Evolutionary conservation across 495 filamentous ascomycete species (phyloP), one percentile per base, ranked within the genome.

Genomic region (Hypoxylon trugodes): DNA sequence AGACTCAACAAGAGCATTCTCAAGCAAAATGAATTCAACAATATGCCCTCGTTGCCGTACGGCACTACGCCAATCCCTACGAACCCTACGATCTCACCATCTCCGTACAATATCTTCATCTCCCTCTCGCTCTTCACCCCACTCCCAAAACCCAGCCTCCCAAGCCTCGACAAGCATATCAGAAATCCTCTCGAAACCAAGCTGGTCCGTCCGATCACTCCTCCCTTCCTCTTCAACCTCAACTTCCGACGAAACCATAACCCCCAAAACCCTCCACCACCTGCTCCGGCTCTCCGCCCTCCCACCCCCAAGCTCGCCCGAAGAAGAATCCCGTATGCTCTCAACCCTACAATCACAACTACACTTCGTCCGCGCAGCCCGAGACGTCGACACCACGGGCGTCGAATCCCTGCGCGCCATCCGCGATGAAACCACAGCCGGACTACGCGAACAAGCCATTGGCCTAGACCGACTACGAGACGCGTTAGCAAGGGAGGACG

Each of bases 251-350:
- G 70, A 55, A 67, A 74, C 47, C 12, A 80, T 86, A 64, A 79
- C 79, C 1, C 60, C 75, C 1, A 3, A 67, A 12, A 78, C 76
- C 69, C 83, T 98, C 1, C 85, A 85, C 59, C 95, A 97, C 75
- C 88, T 99, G 8, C 88, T 96, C 35, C 90, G 91, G 12, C 87
- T 98, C 56, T 96, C 93, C 5, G 92, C 95, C 25, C 87, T 98
- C 0, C 92, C 94, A 0, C 81, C 81, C 5, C 93, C 95, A 1
- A 67, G 78, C 9, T 81, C 78, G 13, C 65, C 75, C 6, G 84
- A 88, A 65, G 72, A 75, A 25, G 86, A 91, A 65, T 49, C 75
- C 0, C 65, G 76, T 6, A 90, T 96, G 85, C 77, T 95, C 4
- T 62, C 82, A 15, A 91, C 89, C 0, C 82, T 99, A 5, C 80